Conservation (phyloP, 176 grass and related monocot genomes). For the Tuctoria greenei region DNA sequence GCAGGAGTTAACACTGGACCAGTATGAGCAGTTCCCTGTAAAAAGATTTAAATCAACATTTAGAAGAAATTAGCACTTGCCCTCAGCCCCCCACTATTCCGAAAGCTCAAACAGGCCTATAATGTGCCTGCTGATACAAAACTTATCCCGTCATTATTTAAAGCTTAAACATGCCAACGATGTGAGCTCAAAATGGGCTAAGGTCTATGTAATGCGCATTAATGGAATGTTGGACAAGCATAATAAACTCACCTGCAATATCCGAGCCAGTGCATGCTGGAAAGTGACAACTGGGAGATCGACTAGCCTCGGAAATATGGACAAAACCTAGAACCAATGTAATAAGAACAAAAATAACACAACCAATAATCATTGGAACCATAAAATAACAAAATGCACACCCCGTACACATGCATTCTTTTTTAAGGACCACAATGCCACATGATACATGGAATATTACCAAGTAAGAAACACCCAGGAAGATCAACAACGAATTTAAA, state of each 20-base stretch:
- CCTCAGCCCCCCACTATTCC: too few relatives aligned
- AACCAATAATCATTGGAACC: slow-evolving; percentile 16
- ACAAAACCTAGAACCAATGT: slow-evolving; percentile 62
- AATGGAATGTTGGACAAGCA: slow-evolving; percentile 7
- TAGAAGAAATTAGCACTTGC: background rate
- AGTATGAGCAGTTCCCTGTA: slow-evolving; percentile 90
- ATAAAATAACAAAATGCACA: slow-evolving; percentile 2
- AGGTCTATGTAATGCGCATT: background rate
- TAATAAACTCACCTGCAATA: slow-evolving; percentile 72
- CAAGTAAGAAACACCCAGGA: background rate
- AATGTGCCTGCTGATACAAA: too few relatives aligned
- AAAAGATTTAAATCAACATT: slow-evolving; percentile 14
- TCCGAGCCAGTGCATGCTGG: slow-evolving; percentile 94
- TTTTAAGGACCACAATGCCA: slow-evolving; percentile 4
- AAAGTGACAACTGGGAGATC: slow-evolving; percentile 87
- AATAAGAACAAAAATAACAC: background rate
- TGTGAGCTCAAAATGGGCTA: background rate
- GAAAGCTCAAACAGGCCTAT: too few relatives aligned
- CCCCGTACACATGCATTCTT: background rate
- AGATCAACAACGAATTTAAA: background rate
- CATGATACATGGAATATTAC: background rate
- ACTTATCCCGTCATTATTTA: too few relatives aligned
- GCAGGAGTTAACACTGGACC: slow-evolving; percentile 93
- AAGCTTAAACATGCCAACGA: background rate
- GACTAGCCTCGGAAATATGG: slow-evolving; percentile 91